Evolutionary conservation across 1,284 basidiomycete genomes (phyloP), one percentile per base, ranked within the genome.

Genomic region (Boletus semigastroideus): DNA sequence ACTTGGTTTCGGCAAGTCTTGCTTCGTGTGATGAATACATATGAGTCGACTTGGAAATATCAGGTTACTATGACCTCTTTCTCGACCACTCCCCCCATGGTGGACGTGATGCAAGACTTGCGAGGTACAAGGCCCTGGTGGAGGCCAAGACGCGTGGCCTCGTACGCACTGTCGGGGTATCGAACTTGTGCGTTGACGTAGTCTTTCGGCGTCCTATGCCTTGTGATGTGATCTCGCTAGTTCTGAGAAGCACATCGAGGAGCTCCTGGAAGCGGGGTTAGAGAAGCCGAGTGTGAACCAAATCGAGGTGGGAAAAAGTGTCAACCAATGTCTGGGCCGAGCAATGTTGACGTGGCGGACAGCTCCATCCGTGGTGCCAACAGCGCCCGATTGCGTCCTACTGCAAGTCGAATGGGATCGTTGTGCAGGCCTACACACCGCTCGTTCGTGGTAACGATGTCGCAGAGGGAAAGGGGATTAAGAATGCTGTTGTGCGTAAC

Each of bases 21-120:
- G 43, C 34, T 37, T 11, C 37, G 27, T 38, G 41, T 11, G 28
- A 22, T 13, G 25, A 22, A 11, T n/a, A 1, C 33, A n/a, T 17
- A 19, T 16, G 30, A 31, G 31, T 22, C 11, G 13, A 59, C 53
- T 37, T 36, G 38, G 30, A 22, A 7, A 11, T n/a, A 12, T 12
- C 49, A 77, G 77, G 70, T 27, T 84, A 83, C 59, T 73, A 83
- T 56, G 84, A 86, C 58, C 71, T 86, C 33, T 80, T 80, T 60
- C 70, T 87, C 19, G 74, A 86, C 28, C 86, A 87, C 55, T 74
- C 77, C 52, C 76, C 81, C 1, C 66, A 73, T 10, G 69, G 72
- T 0, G 78, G 79, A 1, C 72, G 66, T 16, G 63, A 71, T 42
- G 67, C 63, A 39, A 74, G 82, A 12, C 65, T 80, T 17, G 70